Conservation (phyloP, 169 alveolate species). For the Babesia sp. region DNA sequence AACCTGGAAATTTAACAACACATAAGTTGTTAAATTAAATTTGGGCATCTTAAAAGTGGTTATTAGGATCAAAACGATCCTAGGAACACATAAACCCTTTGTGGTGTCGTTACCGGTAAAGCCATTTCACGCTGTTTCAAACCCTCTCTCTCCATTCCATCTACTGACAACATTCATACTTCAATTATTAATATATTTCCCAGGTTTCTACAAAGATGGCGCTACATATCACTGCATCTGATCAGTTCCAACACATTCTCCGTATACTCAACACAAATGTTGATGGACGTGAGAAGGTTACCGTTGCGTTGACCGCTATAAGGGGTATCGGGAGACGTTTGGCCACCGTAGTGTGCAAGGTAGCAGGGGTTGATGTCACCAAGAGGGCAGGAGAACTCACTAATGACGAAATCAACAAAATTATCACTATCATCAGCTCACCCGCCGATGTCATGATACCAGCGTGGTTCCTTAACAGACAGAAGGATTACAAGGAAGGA, state of each 20-base stretch:
- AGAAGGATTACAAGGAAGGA: slow-evolving; percentile 95
- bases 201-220: slow-evolving; percentile 64
- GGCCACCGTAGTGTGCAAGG: slow-evolving; percentile 94
- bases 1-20: too few species aligned
- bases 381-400: slow-evolving; percentile 99
- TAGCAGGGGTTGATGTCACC: slow-evolving; percentile 94
- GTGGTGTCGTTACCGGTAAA: slow-evolving; percentile 9
- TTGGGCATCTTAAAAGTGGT: too few species aligned
- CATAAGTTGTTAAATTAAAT: too few species aligned
- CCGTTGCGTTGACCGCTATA: slow-evolving; percentile 95
- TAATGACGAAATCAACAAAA: slow-evolving; percentile 90
- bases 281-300: slow-evolving; percentile 97
- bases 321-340: slow-evolving; percentile 98
- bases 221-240: slow-evolving; percentile 73
- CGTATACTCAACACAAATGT: slow-evolving; percentile 99
- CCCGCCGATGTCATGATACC: slow-evolving; percentile 97
- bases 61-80: too few species aligned
- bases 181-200: not conserved
- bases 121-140: not conserved
- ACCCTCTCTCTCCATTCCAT: not conserved
- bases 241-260: slow-evolving; percentile 95
- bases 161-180: not conserved
- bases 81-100: not conserved
- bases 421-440: slow-evolving; percentile 83
- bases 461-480: slow-evolving; percentile 97